phyloP scores from a whole-genome alignment of 2,329 filamentous ascomycete species.

The Rugonectria rugulosa region DNA sequence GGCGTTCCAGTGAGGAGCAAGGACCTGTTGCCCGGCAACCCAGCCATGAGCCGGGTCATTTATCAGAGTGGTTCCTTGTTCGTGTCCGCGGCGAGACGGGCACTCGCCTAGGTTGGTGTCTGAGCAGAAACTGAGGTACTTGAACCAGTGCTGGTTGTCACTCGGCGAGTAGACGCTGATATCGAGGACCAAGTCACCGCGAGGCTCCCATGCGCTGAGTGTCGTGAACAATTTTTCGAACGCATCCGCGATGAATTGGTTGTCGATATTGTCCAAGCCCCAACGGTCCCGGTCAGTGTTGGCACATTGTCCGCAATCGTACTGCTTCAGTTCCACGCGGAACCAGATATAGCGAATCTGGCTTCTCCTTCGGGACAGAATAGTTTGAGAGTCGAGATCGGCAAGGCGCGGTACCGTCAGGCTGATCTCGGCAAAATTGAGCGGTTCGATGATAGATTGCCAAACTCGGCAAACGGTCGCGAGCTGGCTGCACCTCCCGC shows the following conservation, averaged over 20 bases:
- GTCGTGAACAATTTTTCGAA: conserved; percentile 41
- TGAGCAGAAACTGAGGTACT: conserved; percentile 39
- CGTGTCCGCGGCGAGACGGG: conserved; percentile 9
- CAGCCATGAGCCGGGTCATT: conserved; percentile 42
- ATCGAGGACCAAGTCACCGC: conserved; percentile 45
- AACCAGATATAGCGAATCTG: conserved; percentile 41
- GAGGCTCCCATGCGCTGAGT: conserved; percentile 44
- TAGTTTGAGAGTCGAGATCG: conserved; percentile 24
- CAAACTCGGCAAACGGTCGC: conserved; percentile 32
- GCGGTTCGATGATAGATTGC: conserved; percentile 35
- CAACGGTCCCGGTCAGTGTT: conserved; percentile 16
- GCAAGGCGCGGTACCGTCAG: conserved; percentile 33
- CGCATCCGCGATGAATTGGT: conserved; percentile 37
- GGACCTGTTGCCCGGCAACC: conserved; percentile 34
- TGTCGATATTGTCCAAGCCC: conserved; percentile 33
- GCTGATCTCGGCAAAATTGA: conserved; percentile 38
- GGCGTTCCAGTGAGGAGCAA: conserved; percentile 25
- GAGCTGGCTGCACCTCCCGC: conserved; percentile 26
- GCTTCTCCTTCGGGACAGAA: conserved; percentile 34
- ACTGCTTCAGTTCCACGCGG: conserved; percentile 38
- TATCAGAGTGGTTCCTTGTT: conserved; percentile 29
- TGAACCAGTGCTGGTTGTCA: conserved; percentile 47
- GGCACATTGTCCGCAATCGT: conserved; percentile 30
- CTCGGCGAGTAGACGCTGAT: conserved; percentile 48
- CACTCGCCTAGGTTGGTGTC: conserved; percentile 25